These are phyloP conservation scores for Penicillium sp. DNA, from an alignment of 2,329 filamentous ascomycete species.

Conservation along the genomic window DNA sequence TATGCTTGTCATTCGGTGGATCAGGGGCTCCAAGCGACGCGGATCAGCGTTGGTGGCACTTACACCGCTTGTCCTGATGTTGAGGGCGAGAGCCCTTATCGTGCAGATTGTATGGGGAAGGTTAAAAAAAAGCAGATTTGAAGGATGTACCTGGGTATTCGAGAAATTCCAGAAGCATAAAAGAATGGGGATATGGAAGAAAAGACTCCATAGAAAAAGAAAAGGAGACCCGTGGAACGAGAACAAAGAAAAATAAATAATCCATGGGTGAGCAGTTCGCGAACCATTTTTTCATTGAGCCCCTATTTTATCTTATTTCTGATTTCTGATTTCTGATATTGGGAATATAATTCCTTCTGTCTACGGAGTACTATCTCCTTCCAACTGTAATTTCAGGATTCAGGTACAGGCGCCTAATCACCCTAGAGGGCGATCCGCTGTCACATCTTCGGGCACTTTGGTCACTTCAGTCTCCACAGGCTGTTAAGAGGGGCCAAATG, in stretches of 20 bases:
- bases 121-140: not conserved
- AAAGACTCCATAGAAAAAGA: not conserved
- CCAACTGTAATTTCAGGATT: constrained; percentile 10
- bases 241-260: constrained; percentile 2
- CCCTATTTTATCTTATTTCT: constrained; percentile 3
- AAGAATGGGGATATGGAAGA: not conserved
- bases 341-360: not conserved
- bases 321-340: not conserved
- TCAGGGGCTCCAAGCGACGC: constrained; percentile 26
- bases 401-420: constrained; percentile 30
- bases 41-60: constrained; percentile 25
- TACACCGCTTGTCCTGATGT: constrained; percentile 28
- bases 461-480: constrained; percentile 29
- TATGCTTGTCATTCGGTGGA: constrained; percentile 31
- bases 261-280: constrained; percentile 15
- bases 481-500: not conserved
- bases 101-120: not conserved
- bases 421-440: constrained; percentile 33
- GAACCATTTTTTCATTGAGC: constrained; percentile 9
- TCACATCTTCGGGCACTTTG: constrained; percentile 34
- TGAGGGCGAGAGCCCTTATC: not conserved
- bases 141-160: no score
- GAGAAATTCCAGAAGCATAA: not conserved
- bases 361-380: not conserved
- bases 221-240: constrained; percentile 8